phyloP scores from a whole-genome alignment of 345 rosid species.

The Pistacia atlantica region DNA sequence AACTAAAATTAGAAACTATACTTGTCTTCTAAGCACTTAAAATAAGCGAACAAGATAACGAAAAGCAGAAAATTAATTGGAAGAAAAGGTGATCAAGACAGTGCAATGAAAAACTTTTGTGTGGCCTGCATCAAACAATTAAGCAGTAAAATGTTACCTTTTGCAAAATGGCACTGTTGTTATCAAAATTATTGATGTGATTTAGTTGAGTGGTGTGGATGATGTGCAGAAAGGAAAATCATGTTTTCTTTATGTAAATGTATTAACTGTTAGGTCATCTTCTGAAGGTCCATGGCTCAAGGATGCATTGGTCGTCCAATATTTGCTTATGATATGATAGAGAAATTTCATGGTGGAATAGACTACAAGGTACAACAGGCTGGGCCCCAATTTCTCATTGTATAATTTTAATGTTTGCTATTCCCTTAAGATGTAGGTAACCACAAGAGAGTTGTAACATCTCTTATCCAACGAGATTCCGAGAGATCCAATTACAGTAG shows the following conservation, averaged over 20 bases:
- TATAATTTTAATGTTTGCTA: neutral
- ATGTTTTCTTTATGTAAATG: neutral
- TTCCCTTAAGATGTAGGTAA: neutral
- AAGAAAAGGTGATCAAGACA: neutral
- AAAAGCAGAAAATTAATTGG: too few relatives aligned
- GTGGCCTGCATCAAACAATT: neutral
- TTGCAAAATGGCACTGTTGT: neutral
- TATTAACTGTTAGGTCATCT: conserved; percentile 3
- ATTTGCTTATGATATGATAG: neutral
- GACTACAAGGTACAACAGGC: neutral
- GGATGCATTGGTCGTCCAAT: conserved; percentile 10
- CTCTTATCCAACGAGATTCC: too few relatives aligned
- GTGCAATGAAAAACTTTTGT: neutral
- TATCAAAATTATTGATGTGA: neutral
- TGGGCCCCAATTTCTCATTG: neutral
- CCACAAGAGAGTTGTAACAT: neutral
- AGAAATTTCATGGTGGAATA: conserved; percentile 5
- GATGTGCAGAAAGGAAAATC: neutral
- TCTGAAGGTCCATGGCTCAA: neutral
- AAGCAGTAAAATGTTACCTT: neutral
- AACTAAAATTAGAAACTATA: too few relatives aligned
- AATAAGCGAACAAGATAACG: too few relatives aligned
- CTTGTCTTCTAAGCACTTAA: neutral
- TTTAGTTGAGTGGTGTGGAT: neutral
- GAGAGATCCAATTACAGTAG: too few relatives aligned